Base-by-base conservation (phyloP, 2,329 filamentous ascomycete genomes). In the Colletotrichum tropicicola region DNA sequence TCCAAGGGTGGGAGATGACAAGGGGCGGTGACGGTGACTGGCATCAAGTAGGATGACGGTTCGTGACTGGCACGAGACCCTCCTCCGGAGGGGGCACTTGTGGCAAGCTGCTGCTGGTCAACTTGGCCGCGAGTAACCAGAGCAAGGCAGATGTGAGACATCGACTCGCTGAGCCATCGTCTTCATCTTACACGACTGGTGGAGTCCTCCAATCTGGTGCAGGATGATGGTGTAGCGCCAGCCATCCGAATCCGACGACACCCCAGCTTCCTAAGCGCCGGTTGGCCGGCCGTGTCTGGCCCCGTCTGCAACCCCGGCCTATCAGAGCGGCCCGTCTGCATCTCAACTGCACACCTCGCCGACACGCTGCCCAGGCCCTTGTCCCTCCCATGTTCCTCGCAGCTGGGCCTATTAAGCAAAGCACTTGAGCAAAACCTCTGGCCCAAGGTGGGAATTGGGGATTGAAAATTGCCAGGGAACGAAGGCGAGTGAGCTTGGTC, bases 61-160 rank as follows among this genome's bases (percentile, higher is more conserved):
- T 74, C 76, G 55, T 68, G 73, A 68, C 71, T 71, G 74, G 75
- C 79, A 80, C 79, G 78, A 80, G 78, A 78, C 79, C 76, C 75
- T 75, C 76, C 71, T 73, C 70, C 71, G 70, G 73, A 61, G 69
- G 43, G 57, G 43, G 19, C 28, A 67, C 69, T 70, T 77, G 79
- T 80, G 79, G 79, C 79, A 73, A 77, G 73, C 75, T 75, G 69
- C 73, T 72, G 71, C 72, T 68, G 61, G 61, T 61, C 57, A 61
- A 65, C 43, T 57, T 55, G 49, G 59, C 57, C 64, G 59, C 55
- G 58, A 66, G 67, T 68, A 70, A 70, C 69, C 67, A 65, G 69
- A 78, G 73, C 79, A 81, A 78, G 78, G 77, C 76, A 79, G 74
- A 65, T 77, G 73, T 78, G 79, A 82, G 80, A 82, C 81, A 82